These are phyloP conservation scores for Trichoderma sp. DNA, from an alignment of 2,329 filamentous ascomycete genomes.

Conservation along the genomic window DNA sequence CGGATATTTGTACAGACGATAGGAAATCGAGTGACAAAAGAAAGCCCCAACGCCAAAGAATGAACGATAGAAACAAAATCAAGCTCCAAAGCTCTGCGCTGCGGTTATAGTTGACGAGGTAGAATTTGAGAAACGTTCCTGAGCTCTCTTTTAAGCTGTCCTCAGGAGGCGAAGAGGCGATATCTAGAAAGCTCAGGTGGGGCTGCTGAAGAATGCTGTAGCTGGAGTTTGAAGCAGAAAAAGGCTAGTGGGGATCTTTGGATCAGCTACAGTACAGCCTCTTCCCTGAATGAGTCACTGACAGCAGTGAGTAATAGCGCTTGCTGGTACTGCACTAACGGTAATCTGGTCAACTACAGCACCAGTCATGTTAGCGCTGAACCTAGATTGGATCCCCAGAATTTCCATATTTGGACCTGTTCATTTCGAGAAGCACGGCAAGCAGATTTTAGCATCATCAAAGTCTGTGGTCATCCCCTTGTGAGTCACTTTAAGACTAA, in stretches of 20 bases:
- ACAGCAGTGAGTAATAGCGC: background rate
- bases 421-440: background rate
- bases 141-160: background rate
- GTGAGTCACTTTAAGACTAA: constrained; percentile 8
- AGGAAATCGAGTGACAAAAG: background rate
- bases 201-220: constrained; percentile 1
- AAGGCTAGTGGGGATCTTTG: background rate
- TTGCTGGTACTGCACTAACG: background rate
- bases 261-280: background rate
- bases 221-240: background rate
- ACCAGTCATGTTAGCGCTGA: background rate
- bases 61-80: background rate
- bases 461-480: background rate
- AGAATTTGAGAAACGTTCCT: background rate
- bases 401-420: background rate
- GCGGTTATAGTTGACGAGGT: background rate
- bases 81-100: background rate
- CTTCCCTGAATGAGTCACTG: constrained; percentile 13
- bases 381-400: background rate
- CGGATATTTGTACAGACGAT: background rate
- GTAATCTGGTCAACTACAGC: fast-evolving
- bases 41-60: constrained; percentile 16
- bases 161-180: constrained; percentile 10
- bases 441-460: background rate
- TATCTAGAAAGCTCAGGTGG: constrained; percentile 4